Percentiles rank a stretch among this genome's conserved stretches.
Evolutionary conservation across 345 rosid species (phyloP).

Genomic region (Bruguiera sexangula): DNA sequence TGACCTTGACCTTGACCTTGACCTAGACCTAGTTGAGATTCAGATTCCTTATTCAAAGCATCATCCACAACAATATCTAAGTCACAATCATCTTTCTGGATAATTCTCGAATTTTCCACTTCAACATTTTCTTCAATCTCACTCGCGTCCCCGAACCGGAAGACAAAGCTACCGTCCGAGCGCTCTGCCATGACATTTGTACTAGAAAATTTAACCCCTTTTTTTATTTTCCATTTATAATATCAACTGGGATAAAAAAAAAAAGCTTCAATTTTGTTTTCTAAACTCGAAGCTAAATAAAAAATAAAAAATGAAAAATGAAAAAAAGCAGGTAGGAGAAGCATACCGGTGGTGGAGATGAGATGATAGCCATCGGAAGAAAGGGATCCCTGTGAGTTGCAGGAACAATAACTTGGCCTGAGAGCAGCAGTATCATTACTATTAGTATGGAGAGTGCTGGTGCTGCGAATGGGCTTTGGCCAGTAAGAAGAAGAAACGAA

Average conservation of each 20-base stretch:
- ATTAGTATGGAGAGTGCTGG: too few species aligned
- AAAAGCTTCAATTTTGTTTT: not conserved
- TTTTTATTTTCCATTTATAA: not conserved
- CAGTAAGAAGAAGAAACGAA: too few species aligned
- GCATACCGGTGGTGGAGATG: slow-evolving; percentile 43
- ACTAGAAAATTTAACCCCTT: not conserved
- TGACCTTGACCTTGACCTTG: not conserved
- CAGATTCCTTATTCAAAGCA: slow-evolving; percentile 15
- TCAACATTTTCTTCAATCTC: slow-evolving; percentile 31
- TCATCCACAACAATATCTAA: slow-evolving; percentile 14
- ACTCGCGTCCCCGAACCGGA: slow-evolving; percentile 48
- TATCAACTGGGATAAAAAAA: not conserved
- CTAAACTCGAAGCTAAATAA: not conserved
- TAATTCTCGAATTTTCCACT: slow-evolving; percentile 15
- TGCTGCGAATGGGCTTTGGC: too few species aligned
- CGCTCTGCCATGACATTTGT: slow-evolving; percentile 32
- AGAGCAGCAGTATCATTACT: too few species aligned
- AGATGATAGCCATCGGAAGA: slow-evolving; percentile 31
- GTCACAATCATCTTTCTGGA: not conserved
- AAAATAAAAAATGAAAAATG: not conserved
- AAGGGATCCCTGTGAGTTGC: too few species aligned
- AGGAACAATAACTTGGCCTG: too few species aligned
- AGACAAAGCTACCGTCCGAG: slow-evolving; percentile 59
- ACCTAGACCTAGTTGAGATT: slow-evolving; percentile 2
- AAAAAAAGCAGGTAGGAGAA: not conserved